phyloP scores from a whole-genome alignment of 345 rosid species.

The Dipteronia sinensis region DNA sequence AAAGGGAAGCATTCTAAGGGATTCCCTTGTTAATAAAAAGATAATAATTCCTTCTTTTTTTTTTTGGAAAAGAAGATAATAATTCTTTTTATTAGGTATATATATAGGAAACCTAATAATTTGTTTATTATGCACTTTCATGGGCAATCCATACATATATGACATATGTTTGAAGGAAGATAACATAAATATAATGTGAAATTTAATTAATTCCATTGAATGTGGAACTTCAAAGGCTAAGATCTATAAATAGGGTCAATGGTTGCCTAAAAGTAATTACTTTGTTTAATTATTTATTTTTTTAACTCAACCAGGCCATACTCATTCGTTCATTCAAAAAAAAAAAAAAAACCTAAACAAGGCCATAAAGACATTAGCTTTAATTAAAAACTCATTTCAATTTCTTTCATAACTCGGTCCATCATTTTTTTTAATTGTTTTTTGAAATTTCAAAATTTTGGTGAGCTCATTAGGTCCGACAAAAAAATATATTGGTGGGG shows the following conservation, averaged over 20 bases:
- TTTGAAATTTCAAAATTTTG: too few relatives aligned
- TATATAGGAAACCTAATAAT: neutral
- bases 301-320: too few relatives aligned
- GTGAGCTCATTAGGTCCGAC: too few relatives aligned
- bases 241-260: neutral
- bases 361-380: neutral
- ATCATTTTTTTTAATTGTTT: too few relatives aligned
- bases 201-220: neutral
- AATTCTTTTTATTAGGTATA: neutral
- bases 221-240: neutral
- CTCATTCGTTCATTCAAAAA: too few relatives aligned
- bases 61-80: neutral
- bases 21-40: conserved; percentile 22
- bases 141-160: neutral
- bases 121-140: neutral
- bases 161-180: neutral
- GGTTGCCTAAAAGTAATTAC: neutral
- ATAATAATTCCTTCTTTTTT: too few relatives aligned
- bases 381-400: neutral
- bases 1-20: conserved; percentile 26
- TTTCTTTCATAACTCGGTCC: neutral
- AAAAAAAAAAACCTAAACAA: too few relatives aligned
- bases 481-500: too few relatives aligned
- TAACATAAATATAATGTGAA: neutral
- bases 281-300: too few relatives aligned